Base-by-base conservation (phyloP, 306 rosid species). In the Cucumis melo region DNA sequence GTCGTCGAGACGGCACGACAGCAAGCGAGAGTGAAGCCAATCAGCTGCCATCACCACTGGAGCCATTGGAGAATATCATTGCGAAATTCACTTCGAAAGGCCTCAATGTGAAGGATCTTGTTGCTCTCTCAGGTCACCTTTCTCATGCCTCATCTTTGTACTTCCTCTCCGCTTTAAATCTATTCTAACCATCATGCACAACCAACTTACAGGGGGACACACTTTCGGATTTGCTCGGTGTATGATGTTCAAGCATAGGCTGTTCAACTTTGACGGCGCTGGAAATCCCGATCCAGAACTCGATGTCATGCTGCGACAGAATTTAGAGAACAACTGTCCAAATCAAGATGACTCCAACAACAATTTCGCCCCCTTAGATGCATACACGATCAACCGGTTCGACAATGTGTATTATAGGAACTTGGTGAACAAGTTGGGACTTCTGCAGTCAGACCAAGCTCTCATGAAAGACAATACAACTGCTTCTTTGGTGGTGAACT, bases 221-320 rank as follows among this genome's bases (percentile, higher is more conserved):
- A 91, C 96, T 1, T 83, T 92, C 60, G 97, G 97, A 1, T 90
- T 94, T 76, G 95, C 99, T 39, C 97, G 87, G 54, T 94, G 99
- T 79, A 86, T 87, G 55, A 83, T 92, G 19, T 91, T 94, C 95
- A 94, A 92, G 90, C 29, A 82, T 27, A 87, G 97, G 82, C 86
- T 94, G 2, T 94, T 86, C 80, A 62, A 90, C 83, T 91, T 87
- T 60, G 85, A 56, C 41, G 89, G 92, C 20, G 61, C 92, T 2
- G 97, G 94, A 10, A 85, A 87, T 56, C 82, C 98, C 5, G 97
- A 94, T 58, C 97, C 97, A 39, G 9, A 87, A 36, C 81, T 90
- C 2, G 90, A 88, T 67, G 27, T 83, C 8, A 80, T 89, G 17
- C 85, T 90, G 4, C 79, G 85, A 54, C 78, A 82, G 57, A 85